Evolutionary conservation across 495 filamentous ascomycete genomes (phyloP).

Genomic region (Amorphotheca resinae): DNA sequence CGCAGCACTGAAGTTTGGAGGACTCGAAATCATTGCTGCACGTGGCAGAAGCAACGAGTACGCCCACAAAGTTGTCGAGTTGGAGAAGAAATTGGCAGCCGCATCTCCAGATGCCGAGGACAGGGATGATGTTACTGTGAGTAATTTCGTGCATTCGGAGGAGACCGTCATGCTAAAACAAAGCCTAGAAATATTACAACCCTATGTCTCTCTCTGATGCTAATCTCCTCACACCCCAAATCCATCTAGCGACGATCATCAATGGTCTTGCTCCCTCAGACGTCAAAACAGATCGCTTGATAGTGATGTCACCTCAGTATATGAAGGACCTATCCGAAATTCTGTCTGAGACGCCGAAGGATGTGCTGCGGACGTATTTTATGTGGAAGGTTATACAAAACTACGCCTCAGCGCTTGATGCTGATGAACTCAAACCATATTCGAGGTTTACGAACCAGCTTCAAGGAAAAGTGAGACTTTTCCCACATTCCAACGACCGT

Average conservation of each 20-base stretch:
- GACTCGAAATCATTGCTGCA: slow-evolving; percentile 13
- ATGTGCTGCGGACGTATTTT: slow-evolving; percentile 42
- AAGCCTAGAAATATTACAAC: slow-evolving; percentile 39
- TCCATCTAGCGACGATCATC: slow-evolving; percentile 42
- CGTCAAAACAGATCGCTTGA: slow-evolving; percentile 36
- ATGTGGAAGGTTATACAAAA: slow-evolving; percentile 48
- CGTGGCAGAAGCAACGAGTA: slow-evolving; percentile 7
- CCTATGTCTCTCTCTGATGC: slow-evolving; percentile 40
- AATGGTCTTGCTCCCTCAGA: slow-evolving; percentile 36
- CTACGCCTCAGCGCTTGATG: slow-evolving; percentile 39
- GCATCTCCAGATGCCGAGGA: slow-evolving; percentile 46
- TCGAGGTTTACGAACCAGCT: slow-evolving; percentile 45
- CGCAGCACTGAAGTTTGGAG: neutral
- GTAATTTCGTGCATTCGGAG: neutral
- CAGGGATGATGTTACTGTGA: slow-evolving; percentile 39
- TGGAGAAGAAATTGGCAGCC: slow-evolving; percentile 49
- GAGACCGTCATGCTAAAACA: neutral
- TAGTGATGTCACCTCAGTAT: slow-evolving; percentile 47
- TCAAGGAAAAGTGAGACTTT: slow-evolving; percentile 27
- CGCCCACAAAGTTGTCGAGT: slow-evolving; percentile 34
- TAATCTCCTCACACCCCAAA: slow-evolving; percentile 37
- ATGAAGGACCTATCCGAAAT: slow-evolving; percentile 37
- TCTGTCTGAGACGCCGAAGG: slow-evolving; percentile 32
- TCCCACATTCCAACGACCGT: neutral
- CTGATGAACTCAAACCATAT: slow-evolving; percentile 44